Evolutionary conservation across 768 basidiomycete species (phyloP).

Genomic region (Russula ochroleuca): DNA sequence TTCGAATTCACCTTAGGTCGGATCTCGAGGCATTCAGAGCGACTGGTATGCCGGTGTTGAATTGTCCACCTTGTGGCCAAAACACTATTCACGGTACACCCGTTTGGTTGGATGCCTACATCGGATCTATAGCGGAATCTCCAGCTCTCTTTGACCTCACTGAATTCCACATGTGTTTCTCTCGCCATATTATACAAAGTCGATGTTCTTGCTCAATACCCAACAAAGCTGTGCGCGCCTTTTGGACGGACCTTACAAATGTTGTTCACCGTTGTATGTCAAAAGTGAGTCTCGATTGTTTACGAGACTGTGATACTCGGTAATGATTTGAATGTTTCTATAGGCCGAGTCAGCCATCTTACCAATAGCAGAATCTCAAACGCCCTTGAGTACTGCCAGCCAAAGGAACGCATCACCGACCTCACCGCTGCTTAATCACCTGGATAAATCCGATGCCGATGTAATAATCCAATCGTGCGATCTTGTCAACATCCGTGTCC

Average conservation of each 20-base stretch:
- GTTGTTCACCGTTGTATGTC: not conserved
- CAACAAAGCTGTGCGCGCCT: not conserved
- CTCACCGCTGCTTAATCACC: not conserved
- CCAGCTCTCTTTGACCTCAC: slow-evolving; percentile 1
- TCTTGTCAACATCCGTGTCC: slow-evolving; percentile 15
- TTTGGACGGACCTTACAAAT: slow-evolving; percentile 5
- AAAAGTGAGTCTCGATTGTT: not conserved
- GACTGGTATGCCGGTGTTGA: not conserved
- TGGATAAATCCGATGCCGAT: not conserved
- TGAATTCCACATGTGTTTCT: not conserved
- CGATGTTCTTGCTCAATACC: not conserved
- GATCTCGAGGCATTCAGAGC: not conserved
- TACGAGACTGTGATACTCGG: not conserved
- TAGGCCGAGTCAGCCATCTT: slow-evolving; percentile 6
- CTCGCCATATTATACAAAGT: not conserved
- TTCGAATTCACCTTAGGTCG: not conserved
- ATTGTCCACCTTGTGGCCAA: not conserved
- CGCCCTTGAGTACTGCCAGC: not conserved
- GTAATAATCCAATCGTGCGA: slow-evolving; percentile 15
- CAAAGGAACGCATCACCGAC: not conserved
- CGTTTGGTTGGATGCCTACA: not conserved
- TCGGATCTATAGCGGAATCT: not conserved
- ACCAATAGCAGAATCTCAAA: not conserved
- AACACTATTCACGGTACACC: not conserved
- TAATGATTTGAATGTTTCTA: not conserved